Percentiles rank a stretch among this genome's conserved stretches.
phyloP scores from a whole-genome alignment of 306 rosid species.

The Quercus alba region DNA sequence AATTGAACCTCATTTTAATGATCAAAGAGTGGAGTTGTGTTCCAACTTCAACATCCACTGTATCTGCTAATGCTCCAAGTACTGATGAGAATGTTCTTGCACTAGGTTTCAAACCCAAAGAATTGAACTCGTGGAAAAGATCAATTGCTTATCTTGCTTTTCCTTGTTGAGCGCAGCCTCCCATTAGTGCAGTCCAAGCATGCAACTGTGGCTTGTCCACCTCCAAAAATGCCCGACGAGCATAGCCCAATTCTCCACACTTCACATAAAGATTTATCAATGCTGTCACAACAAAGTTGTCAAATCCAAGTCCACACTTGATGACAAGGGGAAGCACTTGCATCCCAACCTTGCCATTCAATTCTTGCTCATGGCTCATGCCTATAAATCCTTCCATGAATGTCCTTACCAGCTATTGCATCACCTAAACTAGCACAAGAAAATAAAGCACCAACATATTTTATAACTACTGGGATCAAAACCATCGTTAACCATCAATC shows the following conservation, averaged over 20 bases:
- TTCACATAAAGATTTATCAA: not conserved
- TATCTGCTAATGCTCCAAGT: not conserved
- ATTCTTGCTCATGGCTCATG: no score
- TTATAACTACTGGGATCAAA: no score
- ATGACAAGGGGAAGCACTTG: not conserved
- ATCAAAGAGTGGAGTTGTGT: not conserved
- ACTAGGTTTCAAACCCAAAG: not conserved
- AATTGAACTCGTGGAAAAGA: constrained; percentile 6
- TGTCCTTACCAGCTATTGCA: no score
- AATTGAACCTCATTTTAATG: not conserved
- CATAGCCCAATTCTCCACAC: not conserved
- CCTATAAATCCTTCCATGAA: no score
- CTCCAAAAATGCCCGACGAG: not conserved
- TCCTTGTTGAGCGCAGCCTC: constrained; percentile 1
- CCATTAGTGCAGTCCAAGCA: constrained; percentile 5
- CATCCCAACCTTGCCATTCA: no score
- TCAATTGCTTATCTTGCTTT: not conserved
- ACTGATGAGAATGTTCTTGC: constrained; percentile 1
- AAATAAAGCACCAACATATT: no score
- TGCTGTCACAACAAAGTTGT: not conserved
- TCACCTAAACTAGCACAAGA: no score
- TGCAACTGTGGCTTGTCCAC: not conserved
- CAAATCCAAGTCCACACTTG: not conserved
- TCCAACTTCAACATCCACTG: constrained; percentile 1
- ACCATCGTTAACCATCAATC: no score